Evolutionary conservation across 2,329 filamentous ascomycete genomes (phyloP), one percentile per base, ranked within the genome.

Genomic region (Fonsecaea pugnacius): DNA sequence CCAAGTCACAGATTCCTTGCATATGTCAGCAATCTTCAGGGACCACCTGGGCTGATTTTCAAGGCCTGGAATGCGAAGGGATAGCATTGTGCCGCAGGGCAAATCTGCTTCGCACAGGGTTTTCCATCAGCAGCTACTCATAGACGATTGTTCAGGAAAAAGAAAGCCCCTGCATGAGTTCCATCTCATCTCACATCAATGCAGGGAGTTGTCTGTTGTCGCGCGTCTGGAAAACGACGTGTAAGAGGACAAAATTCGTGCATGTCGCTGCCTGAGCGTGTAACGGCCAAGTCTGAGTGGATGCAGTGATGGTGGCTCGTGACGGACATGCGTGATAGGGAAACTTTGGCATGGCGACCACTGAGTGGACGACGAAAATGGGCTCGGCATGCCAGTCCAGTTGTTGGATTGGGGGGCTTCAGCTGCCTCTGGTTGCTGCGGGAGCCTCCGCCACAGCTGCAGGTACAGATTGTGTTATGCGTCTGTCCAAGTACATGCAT

Each of bases 401-500:
- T 54, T 24, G 51, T 40, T 56, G 60, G 63, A 59, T 27, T 50
- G 27, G 18, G 33, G n/a, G 6, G 14, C 54, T 68, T 68, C 62
- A 68, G 66, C 63, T 68, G 66, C 50, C 32, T 52, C 32, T 52
- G n/a, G 55, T 48, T 27, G 59, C 56, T 56, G 52, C 32, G 52
- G 56, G 58, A 30, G 48, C 57, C 35, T 46, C 54, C 63, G 65
- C 67, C 67, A 67, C 67, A 52, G 43, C 60, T 66, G 67, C 67
- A 69, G 67, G 67, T 67, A 69, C 67, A 67, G 58, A 69, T 67
- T 68, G 58, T 58, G 55, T 65, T 65, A 33, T 62, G 63, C 63
- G 46, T 46, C 40, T 32, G 14, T 33, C 18, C 3, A 30, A 6
- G 30, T 4, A 12, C 21, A 16, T 5, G 10, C 8, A 30, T 33